Evolutionary conservation across 768 basidiomycete genomes (phyloP), one percentile per base, ranked within the genome.

Genomic region (Termitomyces sp.): DNA sequence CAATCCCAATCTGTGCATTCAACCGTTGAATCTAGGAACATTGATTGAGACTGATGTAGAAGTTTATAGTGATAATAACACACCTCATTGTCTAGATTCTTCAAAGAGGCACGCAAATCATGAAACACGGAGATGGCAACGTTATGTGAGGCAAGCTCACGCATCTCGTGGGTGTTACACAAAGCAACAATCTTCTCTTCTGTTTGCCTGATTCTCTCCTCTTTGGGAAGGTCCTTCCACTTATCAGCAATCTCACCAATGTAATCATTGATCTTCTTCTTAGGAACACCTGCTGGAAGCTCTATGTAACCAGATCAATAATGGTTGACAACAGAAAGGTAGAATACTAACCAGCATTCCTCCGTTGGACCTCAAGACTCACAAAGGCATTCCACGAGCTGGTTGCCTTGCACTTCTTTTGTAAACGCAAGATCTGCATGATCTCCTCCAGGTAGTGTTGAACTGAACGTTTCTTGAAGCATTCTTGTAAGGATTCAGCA

Each of bases 371-470:
- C 25, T 53, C 43, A 15, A 29, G 3, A 31, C 52, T 53, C 7
- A 53, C 29, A 25, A 45, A 53, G 11, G 52, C 52, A 18, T 46
- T 43, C 52, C 52, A 53, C 11, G 25, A 15, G 3, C 52, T 27
- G 5, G 43, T 23, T 10, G 12, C 16, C 35, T 47, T 53, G 29
- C n/a, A 3, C 25, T 45, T 53, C 43, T 53, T 53, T 15, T 31
- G 23, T 2, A 43, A 27, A 16, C 51, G 51, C 9, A 9, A 29
- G 29, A 29, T 29, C 29, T 29, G 29, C 29, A 29, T 29, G 9
- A 29, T 29, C 9, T 29, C 29, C 29, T 29, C 29, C 3, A 29
- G 29, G 29, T 29, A 29, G 9, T 29, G 9, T 9, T 29, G 29
- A 29, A 29, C 9, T 3, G 9, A 29, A 29, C 9, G 29, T 9